Evolutionary conservation across 208 protist species (phyloP), one percentile per base, ranked within the genome.

Genomic region (Blastocrithidia nonstop): DNA sequence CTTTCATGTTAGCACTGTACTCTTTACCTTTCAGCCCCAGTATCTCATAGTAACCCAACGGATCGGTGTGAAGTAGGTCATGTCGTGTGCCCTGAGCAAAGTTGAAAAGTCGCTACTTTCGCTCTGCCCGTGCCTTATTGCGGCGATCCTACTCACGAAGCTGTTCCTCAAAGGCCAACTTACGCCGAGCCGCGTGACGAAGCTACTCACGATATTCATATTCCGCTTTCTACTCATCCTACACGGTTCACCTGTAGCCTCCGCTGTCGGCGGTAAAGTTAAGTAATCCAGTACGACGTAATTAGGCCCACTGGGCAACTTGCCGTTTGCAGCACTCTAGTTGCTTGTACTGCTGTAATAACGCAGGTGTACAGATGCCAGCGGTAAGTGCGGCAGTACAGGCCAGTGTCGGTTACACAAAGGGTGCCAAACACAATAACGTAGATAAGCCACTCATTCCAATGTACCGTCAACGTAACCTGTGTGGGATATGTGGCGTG

Each of bases 131-230:
- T 58, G 51, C 83, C 21, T 64, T 53, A 20, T 87, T 76, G 5
- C 78, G 60, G 20, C 75, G 70, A 19, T 66, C 62, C 40, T 88
- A 78, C 49, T 93, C 78, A 63, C 86, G 84, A 23, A 93, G 76
- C 6, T 69, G 71, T 48, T 87, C 73, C 60, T 93, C 70, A 31
- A 93, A 93, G 16, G 42, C 55, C 33, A 65, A 60, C 35, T 69
- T 71, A 22, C 54, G 61, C 17, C 79, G 71, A 6, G 83, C 83
- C 27, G 59, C 61, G 19, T 54, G 68, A 13, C 83, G 71, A 31
- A 93, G 65, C 53, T 93, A 75, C 66, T 93, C 83, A 6, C 79
- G 68, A 60, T 88, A 87, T 61, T 93, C 83, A 50, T 85, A 93
- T 69, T 88, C 83, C 23, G 68, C 62, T 15, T 66, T 57, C 50